These are phyloP conservation scores for Exserohilum rostratum DNA, from an alignment of 2,329 filamentous ascomycete genomes.

Conservation along the genomic window DNA sequence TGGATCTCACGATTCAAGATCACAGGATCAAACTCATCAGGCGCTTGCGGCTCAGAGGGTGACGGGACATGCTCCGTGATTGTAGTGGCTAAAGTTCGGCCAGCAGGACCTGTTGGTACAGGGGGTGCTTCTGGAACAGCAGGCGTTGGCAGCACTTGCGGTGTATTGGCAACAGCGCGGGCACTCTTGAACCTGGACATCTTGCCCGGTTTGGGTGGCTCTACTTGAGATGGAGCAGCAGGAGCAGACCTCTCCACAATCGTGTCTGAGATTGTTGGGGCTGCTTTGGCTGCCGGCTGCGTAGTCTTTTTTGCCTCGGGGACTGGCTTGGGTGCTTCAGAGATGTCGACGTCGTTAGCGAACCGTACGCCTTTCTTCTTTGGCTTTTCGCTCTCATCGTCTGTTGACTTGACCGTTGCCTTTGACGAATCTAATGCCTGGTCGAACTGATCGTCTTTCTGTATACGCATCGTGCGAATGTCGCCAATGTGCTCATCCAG, in stretches of 20 bases:
- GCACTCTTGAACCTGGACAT: conserved; percentile 52
- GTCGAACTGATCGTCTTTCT: conserved; percentile 48
- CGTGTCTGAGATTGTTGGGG: conserved; percentile 40
- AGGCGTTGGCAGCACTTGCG: conserved; percentile 28
- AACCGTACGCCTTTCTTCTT: conserved; percentile 79
- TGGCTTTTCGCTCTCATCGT: conserved; percentile 11
- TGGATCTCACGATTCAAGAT: conserved; percentile 78
- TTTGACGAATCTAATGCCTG: conserved; percentile 21
- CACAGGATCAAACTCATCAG: conserved; percentile 67
- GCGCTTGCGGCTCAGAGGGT: conserved; percentile 46
- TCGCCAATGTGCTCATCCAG: conserved; percentile 60
- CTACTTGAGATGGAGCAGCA: conserved; percentile 14
- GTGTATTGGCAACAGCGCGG: conserved; percentile 27
- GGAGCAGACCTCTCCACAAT: conserved; percentile 42
- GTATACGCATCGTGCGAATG: conserved; percentile 61
- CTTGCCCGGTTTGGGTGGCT: conserved; percentile 38
- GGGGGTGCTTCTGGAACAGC: conserved; percentile 33
- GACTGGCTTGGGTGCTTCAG: conserved; percentile 50
- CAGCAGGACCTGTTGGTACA: conserved; percentile 50
- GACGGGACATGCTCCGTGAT: conserved; percentile 59
- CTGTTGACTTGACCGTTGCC: conserved; percentile 2
- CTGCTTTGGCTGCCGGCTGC: conserved; percentile 9
- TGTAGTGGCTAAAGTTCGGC: conserved; percentile 63
- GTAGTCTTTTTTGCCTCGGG: conserved; percentile 20
- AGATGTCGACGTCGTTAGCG: conserved; percentile 74